These are phyloP conservation scores for Juglanconis juglandina DNA, from an alignment of 2,329 filamentous ascomycete genomes.

Conservation along the genomic window DNA sequence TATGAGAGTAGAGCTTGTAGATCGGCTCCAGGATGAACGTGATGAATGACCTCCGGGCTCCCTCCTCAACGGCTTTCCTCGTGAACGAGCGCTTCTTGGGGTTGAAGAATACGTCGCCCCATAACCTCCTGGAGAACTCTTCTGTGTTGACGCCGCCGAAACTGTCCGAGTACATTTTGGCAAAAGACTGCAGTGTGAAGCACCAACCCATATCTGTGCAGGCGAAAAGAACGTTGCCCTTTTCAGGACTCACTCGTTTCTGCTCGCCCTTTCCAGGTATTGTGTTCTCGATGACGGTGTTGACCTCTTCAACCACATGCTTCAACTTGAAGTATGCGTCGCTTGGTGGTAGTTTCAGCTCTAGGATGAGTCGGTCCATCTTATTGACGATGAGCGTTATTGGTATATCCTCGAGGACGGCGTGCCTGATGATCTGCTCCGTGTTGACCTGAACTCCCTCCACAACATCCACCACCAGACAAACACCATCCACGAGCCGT, in stretches of 20 bases:
- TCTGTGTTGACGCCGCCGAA: slow-evolving; percentile 77
- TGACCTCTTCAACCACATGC: slow-evolving; percentile 97
- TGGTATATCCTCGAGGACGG: slow-evolving; percentile 83
- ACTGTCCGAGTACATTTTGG: slow-evolving; percentile 90
- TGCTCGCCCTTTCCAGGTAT: slow-evolving; percentile 76
- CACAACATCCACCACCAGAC: slow-evolving; percentile 90
- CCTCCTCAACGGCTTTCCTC: slow-evolving; percentile 77
- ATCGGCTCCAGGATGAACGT: slow-evolving; percentile 94
- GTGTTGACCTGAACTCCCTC: slow-evolving; percentile 99
- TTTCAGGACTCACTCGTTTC: slow-evolving; percentile 85
- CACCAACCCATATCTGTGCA: slow-evolving; percentile 95
- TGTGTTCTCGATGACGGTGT: slow-evolving; percentile 87
- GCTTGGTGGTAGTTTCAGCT: slow-evolving; percentile 87
- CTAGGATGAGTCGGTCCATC: slow-evolving; percentile 90
- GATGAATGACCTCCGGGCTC: slow-evolving; percentile 81
- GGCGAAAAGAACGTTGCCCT: slow-evolving; percentile 96
- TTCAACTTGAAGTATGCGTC: slow-evolving; percentile 99
- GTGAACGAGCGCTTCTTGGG: slow-evolving; percentile 87
- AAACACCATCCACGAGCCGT: slow-evolving; percentile 85
- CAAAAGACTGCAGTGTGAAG: slow-evolving; percentile 90
- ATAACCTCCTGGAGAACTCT: slow-evolving; percentile 81
- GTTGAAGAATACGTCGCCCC: slow-evolving; percentile 98
- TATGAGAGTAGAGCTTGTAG: slow-evolving; percentile 95
- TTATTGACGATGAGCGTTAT: slow-evolving; percentile 94
- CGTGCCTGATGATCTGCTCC: slow-evolving; percentile 95